Evolutionary conservation across 2,329 filamentous ascomycete genomes (phyloP), one percentile per base, ranked within the genome.

Genomic region (Phaeosphaeriaceae sp.): DNA sequence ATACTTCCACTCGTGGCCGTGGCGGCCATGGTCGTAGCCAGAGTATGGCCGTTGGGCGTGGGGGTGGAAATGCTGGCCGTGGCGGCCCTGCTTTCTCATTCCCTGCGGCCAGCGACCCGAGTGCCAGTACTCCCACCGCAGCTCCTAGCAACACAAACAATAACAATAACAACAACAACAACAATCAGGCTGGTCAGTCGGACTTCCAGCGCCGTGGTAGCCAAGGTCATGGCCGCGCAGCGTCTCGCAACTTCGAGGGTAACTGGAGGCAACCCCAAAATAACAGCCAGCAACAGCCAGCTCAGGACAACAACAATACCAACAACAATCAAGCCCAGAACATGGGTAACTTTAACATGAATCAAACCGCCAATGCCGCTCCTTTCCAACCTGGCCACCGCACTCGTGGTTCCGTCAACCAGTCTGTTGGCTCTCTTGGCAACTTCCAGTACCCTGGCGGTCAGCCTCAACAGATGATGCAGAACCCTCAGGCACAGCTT

Each of bases 301-400:
- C 67, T 30, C 72, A 74, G 50, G 75, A 79, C 42, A 26, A 26
- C 23, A 26, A 26, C 23, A 26, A 26, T 26, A 26, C 7, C 23
- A 26, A 26, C 23, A 26, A 26, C 11, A 73, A 70, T 53, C 76
- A 78, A 57, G 54, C 69, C 49, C 72, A 73, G 56, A 79, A 76
- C 68, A 79, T 86, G 78, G 83, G 83, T 48, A 84, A 82, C 65
- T 87, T 87, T 68, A 81, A 82, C 66, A 87, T 90, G 74, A 85
- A 86, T 58, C 89, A 90, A 71, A 87, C 88, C 45, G 81, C 80
- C 64, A 87, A 84, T 72, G 83, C 79, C 58, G 83, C 85, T 71
- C 83, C 84, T 45, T 97, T 97, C 81, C 93, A 97, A 74, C 92
- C 93, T 29, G 91, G 93, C 35, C 94, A 99, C 74, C 90, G 94